Base-by-base conservation (phyloP, 2,329 filamentous ascomycete genomes). In the Fusarium hostae region DNA sequence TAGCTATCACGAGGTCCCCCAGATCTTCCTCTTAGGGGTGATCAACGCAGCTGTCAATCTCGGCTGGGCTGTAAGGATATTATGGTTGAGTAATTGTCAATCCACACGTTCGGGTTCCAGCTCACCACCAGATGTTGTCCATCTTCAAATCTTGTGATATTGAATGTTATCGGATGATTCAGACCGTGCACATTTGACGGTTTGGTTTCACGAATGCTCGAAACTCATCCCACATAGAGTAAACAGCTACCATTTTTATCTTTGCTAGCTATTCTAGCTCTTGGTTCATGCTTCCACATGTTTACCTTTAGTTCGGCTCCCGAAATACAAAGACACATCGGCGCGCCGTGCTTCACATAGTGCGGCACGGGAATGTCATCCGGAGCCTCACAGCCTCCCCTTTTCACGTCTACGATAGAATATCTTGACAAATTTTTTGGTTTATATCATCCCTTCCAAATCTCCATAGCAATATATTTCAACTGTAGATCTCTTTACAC, bases 171-270 rank as follows among this genome's bases (percentile, higher is more conserved):
- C 55, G 37, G 70, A 71, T 59, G 40, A 63, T 24, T 52, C 35
- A 47, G 35, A 18, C 58, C 57, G 70, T 72, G 70, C 70, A 52
- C 65, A 13, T 48, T 47, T 30, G 47, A 59, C 50, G 43, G 41
- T 26, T 67, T 67, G 34, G 70, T 70, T 67, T 72, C 70, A 73
- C 52, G 54, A 55, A 50, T 54, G 66, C 60, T 70, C 70, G 32
- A 54, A 59, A 47, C 39, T 6, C 50, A 55, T 69, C 41, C 59
- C 51, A 66, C 32, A 26, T 44, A 47, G 24, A 40, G 40, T 59
- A 55, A 45, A 63, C 40, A 51, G 55, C 51, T 40, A 24, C 30
- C 22, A 28, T 39, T 9, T 50, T 40, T 44, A 16, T 47, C 50
- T 10, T 30, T 56, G 9, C 12, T 43, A 30, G 22, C 48, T 47